Evolutionary conservation across 2,329 filamentous ascomycete species (phyloP).

Genomic region (Didymella arachidicola): DNA sequence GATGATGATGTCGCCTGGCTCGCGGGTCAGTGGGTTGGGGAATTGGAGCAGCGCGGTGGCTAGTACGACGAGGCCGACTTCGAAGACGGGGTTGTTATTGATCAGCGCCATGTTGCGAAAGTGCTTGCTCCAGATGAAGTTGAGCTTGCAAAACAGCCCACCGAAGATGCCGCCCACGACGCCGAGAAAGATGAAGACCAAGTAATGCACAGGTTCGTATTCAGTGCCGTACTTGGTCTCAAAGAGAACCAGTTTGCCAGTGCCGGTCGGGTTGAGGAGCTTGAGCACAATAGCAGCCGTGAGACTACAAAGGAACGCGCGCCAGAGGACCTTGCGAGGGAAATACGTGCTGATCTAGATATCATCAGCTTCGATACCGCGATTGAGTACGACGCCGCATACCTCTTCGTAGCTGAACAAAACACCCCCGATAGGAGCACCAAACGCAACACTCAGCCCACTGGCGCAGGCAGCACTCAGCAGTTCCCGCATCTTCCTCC

Average conservation of each 20-base stretch:
- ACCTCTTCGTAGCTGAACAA: conserved; percentile 65
- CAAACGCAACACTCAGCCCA: conserved; percentile 67
- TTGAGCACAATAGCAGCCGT: conserved; percentile 64
- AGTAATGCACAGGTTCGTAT: conserved; percentile 64
- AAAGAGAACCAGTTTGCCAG: conserved; percentile 67
- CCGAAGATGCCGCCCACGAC: conserved; percentile 66
- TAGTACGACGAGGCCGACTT: conserved; percentile 63
- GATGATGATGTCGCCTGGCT: conserved; percentile 65
- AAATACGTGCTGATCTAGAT: conserved; percentile 64
- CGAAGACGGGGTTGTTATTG: conserved; percentile 63
- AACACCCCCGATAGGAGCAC: conserved; percentile 68
- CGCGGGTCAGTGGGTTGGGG: conserved; percentile 63
- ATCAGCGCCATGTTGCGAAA: conserved; percentile 63
- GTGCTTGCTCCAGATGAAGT: conserved; percentile 64
- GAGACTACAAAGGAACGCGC: conserved; percentile 66
- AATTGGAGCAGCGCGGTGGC: conserved; percentile 64
- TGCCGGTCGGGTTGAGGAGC: conserved; percentile 66
- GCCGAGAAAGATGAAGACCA: conserved; percentile 65
- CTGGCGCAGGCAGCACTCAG: conserved; percentile 65
- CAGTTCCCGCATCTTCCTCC: conserved; percentile 65
- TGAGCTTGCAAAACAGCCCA: conserved; percentile 65
- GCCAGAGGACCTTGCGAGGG: conserved; percentile 66
- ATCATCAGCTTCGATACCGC: neutral
- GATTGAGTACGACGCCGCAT: neutral
- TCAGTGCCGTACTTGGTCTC: conserved; percentile 66